Base-by-base conservation (phyloP, 306 rosid species). In the Cicer yamashitae region DNA sequence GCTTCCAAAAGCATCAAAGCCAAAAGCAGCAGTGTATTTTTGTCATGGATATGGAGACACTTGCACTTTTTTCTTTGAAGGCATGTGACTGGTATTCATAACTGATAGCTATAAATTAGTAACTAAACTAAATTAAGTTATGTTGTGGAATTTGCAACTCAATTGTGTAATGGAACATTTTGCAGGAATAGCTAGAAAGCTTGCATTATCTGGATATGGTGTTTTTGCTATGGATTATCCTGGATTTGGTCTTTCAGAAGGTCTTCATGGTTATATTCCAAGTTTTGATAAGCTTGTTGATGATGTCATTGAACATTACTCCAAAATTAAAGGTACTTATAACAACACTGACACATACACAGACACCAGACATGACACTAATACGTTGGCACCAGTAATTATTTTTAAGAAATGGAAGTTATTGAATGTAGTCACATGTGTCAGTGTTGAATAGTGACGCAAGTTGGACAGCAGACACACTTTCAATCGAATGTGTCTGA, bases 21-120 rank as follows among this genome's bases (percentile, higher is more conserved):
- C 90, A 1, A 94, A 87, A 73, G 98, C 98, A 56, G 54, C 83
- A 64, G 78, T 94, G 68, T 94, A 86, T 80, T 91, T 73, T 73
- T 94, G 97, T 85, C 98, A 94, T 80, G 97, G 98, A 47, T 91
- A 94, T 50, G 98, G 93, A 76, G 98, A 94, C 67, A 91, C 98
- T 46, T 88, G 96, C 88, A 82, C 96, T 45, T 94, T 94, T 86
- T 94, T 94, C 93, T 91, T 87, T 76, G 98, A 91, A 91, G 98
- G 98, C 83, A 86, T 54, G 93, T 85, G 54, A 60, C 70, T 80
- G 65, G 65, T 82, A 70, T 75, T 50, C 40, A 61, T 18, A 84
- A 40, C 64, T 57, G 44, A 30, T 50, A 30, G 43, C 67, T 74
- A 8, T 70, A 17, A 47, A 65, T 61, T 40, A 53, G 6, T 70